Base-by-base conservation (phyloP, 805 yeast species). In the Ogataea pignaliae region DNA sequence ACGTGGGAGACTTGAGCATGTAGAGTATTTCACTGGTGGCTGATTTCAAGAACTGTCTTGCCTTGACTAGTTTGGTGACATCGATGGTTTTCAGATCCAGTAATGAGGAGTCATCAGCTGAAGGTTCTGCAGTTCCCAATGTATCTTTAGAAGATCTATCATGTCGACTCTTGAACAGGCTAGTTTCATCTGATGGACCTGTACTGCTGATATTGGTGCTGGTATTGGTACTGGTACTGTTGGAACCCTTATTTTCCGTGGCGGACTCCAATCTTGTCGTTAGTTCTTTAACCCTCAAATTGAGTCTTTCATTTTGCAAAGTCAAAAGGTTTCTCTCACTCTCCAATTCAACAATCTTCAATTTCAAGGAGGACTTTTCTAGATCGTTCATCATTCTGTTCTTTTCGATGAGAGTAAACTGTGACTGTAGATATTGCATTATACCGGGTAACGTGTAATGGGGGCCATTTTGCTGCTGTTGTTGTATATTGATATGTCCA, bases 361-460 rank as follows among this genome's bases (percentile, higher is more conserved):
- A 67, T 56, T 75, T 75, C 71, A 78, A 68, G 37, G 68, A 59
- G 3, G 76, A 68, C 46, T 71, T 74, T 54, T 78, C 82, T 51
- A 78, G 61, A 54, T 74, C 79, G 45, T 72, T 69, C 62, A 74
- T 64, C 62, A 78, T 75, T 52, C 76, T 70, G 57, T 65, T 65
- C 32, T 60, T 55, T 41, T 66, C 71, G 33, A 64, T 58, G 12
- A 71, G 71, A 18, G 83, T 76, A 59, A 77, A 78, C 49, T 78
- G 83, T n/a, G 76, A 69, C 35, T 80, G 79, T 46, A 78, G 61
- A 53, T 78, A 78, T 53, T 76, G 78, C 64, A 78, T 77, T 17
- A 78, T 77, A 0, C 83, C 83, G 0, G 83, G 83, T 13, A 78
- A 64, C 3, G 82, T 76, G 37, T 66, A 66, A 18, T 62, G 61